Base-by-base conservation (phyloP, 2,329 filamentous ascomycete genomes). In the Sclerotinia trifoliorum region DNA sequence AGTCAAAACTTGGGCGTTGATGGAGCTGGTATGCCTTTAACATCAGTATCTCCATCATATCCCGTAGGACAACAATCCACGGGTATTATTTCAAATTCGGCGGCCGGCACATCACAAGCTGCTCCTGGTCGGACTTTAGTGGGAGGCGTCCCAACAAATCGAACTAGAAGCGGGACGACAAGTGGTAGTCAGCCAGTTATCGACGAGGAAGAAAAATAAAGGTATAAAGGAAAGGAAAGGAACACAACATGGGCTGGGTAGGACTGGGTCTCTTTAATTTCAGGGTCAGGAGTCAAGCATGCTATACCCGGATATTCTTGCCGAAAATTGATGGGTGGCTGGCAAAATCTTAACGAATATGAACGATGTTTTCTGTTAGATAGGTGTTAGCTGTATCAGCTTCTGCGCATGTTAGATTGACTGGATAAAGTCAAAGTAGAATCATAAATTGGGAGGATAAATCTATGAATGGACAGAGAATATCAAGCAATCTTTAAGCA, bases 311-410 rank as follows among this genome's bases (percentile, higher is more conserved):
- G 49, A 49, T 35, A 51, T 51, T 61, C 49, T 51, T 48, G 58
- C 44, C 15, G 29, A n/a, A 49, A 35, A 24, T 62, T 39, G 46
- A 48, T 62, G 29, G 13, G 35, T 62, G 58, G 46, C 39, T 62
- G 46, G 61, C n/a, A 54, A 44, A 44, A 61, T 13, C 4, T 61
- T 61, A 44, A 61, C 65, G 65, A 66, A 61, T 51, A 44, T 66
- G 44, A 61, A 66, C 32, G 46, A 66, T 61, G 3, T n/a, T 46
- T 42, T 61, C 4, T 58, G 10, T 26, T 66, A 35, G 24, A 46
- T 7, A 17, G 44, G 32, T 61, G n/a, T 19, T 57, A 7, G 32
- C 19, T 42, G 17, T 17, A 44, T 58, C 4, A 13, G 63, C 26
- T 39, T 48, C 17, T 17, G 7, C 21, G 24, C 11, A 42, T 56